Evolutionary conservation across 805 yeast genomes (phyloP).

Genomic region (Blastobotrys terrestris): DNA sequence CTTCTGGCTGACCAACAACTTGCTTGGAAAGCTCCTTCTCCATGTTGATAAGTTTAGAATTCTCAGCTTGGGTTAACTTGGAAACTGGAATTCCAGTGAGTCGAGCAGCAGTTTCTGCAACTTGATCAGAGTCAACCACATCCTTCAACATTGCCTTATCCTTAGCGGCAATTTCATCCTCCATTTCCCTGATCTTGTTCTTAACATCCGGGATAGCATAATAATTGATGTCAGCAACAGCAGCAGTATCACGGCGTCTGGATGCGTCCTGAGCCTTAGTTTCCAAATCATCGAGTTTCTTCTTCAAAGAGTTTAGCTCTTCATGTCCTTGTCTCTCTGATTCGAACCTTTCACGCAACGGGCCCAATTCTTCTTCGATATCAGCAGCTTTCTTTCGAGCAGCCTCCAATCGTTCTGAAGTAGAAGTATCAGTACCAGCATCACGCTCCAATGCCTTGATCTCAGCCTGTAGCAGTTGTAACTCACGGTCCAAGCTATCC

Average conservation of each 20-base stretch:
- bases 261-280: constrained; percentile 94
- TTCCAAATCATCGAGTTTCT: constrained; percentile 87
- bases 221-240: constrained; percentile 94
- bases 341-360: constrained; percentile 76
- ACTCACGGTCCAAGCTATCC: constrained; percentile 87
- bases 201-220: constrained; percentile 94
- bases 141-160: constrained; percentile 71
- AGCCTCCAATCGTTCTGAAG: constrained; percentile 75
- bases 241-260: constrained; percentile 88
- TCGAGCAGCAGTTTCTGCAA: constrained; percentile 95
- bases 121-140: constrained; percentile 85
- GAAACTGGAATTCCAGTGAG: constrained; percentile 95
- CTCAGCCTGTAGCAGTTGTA: constrained; percentile 88
- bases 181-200: constrained; percentile 67
- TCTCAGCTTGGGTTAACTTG: constrained; percentile 92
- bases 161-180: constrained; percentile 64
- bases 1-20: constrained; percentile 94
- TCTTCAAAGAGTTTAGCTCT: constrained; percentile 80
- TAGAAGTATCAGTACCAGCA: constrained; percentile 71
- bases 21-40: constrained; percentile 73
- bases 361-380: constrained; percentile 76
- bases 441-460: constrained; percentile 96
- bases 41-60: constrained; percentile 89
- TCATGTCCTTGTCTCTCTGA: constrained; percentile 90
- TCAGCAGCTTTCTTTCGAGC: constrained; percentile 79